phyloP scores from a whole-genome alignment of 106 monocot genomes.

The Acorus gramineus region DNA sequence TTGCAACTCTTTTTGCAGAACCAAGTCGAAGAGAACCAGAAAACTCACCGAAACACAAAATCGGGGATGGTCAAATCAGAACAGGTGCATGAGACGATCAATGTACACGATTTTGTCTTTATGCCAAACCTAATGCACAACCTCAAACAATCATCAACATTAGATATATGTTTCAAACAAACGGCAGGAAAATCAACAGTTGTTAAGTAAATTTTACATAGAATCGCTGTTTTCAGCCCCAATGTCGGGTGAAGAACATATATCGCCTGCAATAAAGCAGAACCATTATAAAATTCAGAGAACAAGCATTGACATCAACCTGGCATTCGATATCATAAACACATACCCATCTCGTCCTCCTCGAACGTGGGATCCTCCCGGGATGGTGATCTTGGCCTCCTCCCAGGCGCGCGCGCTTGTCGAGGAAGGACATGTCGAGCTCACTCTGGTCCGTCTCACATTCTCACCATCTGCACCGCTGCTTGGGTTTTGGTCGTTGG shows the following conservation, averaged over 20 bases:
- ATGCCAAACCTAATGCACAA: conserved; percentile 87
- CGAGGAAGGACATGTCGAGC: too few relatives aligned
- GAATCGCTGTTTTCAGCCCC: conserved; percentile 70
- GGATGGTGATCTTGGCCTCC: too few relatives aligned
- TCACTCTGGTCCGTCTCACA: too few relatives aligned
- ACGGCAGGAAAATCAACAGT: neutral
- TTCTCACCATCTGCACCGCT: too few relatives aligned
- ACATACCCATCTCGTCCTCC: too few relatives aligned
- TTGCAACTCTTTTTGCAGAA: neutral
- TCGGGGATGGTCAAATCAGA: conserved; percentile 97
- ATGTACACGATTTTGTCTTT: conserved; percentile 91
- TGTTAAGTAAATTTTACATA: too few relatives aligned
- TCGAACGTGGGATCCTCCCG: too few relatives aligned
- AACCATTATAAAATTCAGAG: neutral
- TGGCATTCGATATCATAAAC: too few relatives aligned
- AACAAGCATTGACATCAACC: too few relatives aligned
- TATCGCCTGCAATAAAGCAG: conserved; percentile 52
- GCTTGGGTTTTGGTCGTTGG: too few relatives aligned
- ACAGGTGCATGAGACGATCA: conserved; percentile 84
- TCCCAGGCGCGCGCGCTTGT: too few relatives aligned
- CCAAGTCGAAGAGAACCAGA: neutral
- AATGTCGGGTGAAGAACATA: conserved; percentile 96
- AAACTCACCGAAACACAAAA: conserved; percentile 93
- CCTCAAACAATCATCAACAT: neutral
- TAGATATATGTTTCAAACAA: neutral